phyloP scores from a whole-genome alignment of 805 yeast species.

The Cyberlindnera americana region DNA sequence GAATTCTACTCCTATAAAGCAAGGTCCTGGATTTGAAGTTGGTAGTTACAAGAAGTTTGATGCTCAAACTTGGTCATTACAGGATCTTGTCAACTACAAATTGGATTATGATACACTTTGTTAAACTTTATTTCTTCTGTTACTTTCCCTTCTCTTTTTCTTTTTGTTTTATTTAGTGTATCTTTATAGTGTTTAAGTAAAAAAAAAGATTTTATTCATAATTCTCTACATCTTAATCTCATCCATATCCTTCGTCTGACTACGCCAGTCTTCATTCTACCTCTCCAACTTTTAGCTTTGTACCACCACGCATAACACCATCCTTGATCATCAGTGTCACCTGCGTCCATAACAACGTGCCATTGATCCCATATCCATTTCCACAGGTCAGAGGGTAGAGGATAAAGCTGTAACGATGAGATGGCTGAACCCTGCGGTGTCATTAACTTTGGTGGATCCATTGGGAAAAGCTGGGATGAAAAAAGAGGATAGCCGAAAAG shows the following conservation, averaged over 20 bases:
- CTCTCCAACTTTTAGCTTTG: conserved; percentile 55
- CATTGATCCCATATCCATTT: conserved; percentile 66
- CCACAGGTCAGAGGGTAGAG: conserved; percentile 59
- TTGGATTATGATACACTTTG: conserved; percentile 11
- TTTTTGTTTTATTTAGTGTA: neutral
- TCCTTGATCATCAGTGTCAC: conserved; percentile 80
- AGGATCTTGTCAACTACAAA: conserved; percentile 17
- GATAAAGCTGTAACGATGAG: conserved; percentile 21
- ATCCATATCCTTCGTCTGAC: conserved; percentile 70
- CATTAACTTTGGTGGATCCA: conserved; percentile 40
- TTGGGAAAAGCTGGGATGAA: conserved; percentile 42
- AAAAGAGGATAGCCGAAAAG: conserved; percentile 51
- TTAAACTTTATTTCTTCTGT: too few relatives aligned
- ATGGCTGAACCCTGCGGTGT: conserved; percentile 24
- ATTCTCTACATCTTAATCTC: conserved; percentile 29
- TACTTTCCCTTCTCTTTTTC: neutral
- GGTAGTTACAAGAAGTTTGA: conserved; percentile 23
- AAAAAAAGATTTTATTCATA: too few relatives aligned
- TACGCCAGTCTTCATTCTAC: conserved; percentile 39
- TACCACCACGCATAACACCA: conserved; percentile 66
- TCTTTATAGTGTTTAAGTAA: too few relatives aligned
- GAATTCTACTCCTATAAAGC: conserved; percentile 27
- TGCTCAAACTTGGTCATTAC: conserved; percentile 21
- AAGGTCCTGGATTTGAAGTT: conserved; percentile 12
- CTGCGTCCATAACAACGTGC: conserved; percentile 62